Evolutionary conservation across 371 early-diverging fungal genomes (phyloP).

Genomic region (Mortierella sp.): DNA sequence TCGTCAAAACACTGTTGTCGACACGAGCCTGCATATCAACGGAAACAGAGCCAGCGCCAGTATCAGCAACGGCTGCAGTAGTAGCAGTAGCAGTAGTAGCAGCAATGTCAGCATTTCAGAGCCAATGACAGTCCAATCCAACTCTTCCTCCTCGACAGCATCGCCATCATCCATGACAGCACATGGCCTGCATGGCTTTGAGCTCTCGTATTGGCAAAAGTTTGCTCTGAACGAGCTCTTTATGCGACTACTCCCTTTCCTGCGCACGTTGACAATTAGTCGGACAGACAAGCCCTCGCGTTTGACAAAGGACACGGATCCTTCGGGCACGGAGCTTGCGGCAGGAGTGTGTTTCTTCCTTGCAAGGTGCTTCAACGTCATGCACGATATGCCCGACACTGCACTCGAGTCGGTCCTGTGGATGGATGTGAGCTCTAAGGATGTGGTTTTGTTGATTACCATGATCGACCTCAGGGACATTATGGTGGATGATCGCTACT

Average conservation of each 20-base stretch:
- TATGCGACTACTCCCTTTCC: conserved; percentile 35
- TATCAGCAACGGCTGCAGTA: not conserved
- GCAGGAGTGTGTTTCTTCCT: conserved; percentile 51
- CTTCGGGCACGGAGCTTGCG: conserved; percentile 24
- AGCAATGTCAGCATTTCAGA: conserved; percentile 20
- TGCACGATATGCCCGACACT: conserved; percentile 53
- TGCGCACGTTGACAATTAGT: conserved; percentile 42
- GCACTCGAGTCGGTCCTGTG: conserved; percentile 46
- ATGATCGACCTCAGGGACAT: conserved; percentile 50
- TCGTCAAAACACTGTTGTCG: no score
- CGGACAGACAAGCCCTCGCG: conserved; percentile 36
- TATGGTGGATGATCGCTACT: conserved; percentile 49
- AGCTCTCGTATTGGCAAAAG: conserved; percentile 53
- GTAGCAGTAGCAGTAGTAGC: conserved; percentile 19
- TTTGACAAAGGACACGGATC: conserved; percentile 14
- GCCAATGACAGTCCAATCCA: conserved; percentile 26
- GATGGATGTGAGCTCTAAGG: conserved; percentile 49
- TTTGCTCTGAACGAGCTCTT: conserved; percentile 53
- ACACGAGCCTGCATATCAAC: not conserved
- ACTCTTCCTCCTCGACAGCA: conserved; percentile 13
- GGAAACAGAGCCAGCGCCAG: not conserved
- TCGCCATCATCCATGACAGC: conserved; percentile 7
- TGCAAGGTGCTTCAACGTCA: conserved; percentile 50
- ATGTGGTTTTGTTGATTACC: conserved; percentile 36
- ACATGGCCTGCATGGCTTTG: conserved; percentile 30